Percentiles rank a stretch among this genome's conserved stretches.
phyloP scores from a whole-genome alignment of 441 rosid species.

The Adansonia madagascariensis region DNA sequence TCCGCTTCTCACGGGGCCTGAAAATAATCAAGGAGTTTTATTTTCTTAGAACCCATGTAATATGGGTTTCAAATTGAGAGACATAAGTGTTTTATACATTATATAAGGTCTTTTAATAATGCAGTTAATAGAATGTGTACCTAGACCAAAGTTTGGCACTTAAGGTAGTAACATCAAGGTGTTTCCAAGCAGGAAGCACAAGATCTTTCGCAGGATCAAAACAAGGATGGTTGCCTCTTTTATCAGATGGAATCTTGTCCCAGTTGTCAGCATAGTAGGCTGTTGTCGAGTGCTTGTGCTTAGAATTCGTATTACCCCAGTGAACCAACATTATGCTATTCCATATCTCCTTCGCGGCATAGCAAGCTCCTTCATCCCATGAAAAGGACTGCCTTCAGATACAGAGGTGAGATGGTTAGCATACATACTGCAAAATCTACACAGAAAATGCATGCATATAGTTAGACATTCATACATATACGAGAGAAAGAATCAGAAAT shows the following conservation, averaged over 20 bases:
- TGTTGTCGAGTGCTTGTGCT: constrained; percentile 90
- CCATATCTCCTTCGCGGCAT: constrained; percentile 99
- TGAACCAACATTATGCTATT: constrained; percentile 96
- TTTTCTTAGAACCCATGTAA: constrained; percentile 19
- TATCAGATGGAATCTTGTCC: constrained; percentile 67
- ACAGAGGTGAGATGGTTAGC: constrained; percentile 42
- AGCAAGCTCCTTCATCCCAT: constrained; percentile 99
- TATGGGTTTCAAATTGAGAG: constrained; percentile 19
- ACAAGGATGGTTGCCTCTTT: constrained; percentile 87
- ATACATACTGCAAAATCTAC: constrained; percentile 24
- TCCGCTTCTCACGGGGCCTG: constrained; percentile 79
- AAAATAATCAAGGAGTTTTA: constrained; percentile 12
- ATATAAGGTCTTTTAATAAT: background rate
- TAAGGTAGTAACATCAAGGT: constrained; percentile 62
- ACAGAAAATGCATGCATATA: background rate
- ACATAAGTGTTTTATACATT: background rate
- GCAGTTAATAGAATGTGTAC: constrained; percentile 34
- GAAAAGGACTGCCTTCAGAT: constrained; percentile 85
- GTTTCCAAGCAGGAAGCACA: constrained; percentile 96
- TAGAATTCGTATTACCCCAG: constrained; percentile 96
- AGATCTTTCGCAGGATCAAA: constrained; percentile 95
- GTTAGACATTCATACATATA: background rate
- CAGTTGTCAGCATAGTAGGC: constrained; percentile 91
- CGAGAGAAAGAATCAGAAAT: constrained; percentile 4
- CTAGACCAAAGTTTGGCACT: constrained; percentile 67